A percentile compares a stretch with the other conserved stretches of the same genome.
phyloP scores from a whole-genome alignment of 2,329 filamentous ascomycete genomes.

The Zymoseptoria crescenta region DNA sequence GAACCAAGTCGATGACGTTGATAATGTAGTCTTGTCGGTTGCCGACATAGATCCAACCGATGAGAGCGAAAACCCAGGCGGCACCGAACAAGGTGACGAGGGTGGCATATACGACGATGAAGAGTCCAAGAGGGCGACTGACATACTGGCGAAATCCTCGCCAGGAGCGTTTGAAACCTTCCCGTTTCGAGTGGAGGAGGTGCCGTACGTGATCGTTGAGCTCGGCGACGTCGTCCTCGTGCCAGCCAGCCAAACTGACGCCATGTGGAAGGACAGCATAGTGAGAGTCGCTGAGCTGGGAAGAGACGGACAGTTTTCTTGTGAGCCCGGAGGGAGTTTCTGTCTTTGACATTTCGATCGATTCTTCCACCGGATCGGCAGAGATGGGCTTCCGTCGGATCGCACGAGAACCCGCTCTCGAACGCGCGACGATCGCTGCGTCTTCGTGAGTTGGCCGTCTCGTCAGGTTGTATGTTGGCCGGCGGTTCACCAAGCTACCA shows the following conservation, averaged over 20 bases:
- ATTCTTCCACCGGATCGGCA: neutral
- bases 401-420: constrained; percentile 15
- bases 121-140: constrained; percentile 64
- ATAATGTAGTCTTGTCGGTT: constrained; percentile 56
- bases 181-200: constrained; percentile 74
- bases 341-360: neutral
- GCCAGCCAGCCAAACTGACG: constrained; percentile 65
- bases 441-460: constrained; percentile 34
- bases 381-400: constrained; percentile 3
- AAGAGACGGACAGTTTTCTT: constrained; percentile 51
- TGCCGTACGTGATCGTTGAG: constrained; percentile 82
- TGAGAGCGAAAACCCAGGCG: constrained; percentile 85
- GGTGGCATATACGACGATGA: constrained; percentile 75
- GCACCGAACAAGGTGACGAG: constrained; percentile 78
- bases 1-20: constrained; percentile 48
- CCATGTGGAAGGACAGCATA: constrained; percentile 76
- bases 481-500: constrained; percentile 66
- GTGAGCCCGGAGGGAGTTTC: neutral
- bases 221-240: constrained; percentile 61
- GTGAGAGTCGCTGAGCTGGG: constrained; percentile 58
- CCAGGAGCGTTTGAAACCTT: constrained; percentile 70
- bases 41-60: constrained; percentile 78
- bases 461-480: constrained; percentile 69
- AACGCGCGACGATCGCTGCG: constrained; percentile 12
- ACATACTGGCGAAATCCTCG: constrained; percentile 77